Conservation (phyloP, 1,284 basidiomycete genomes). For the Veloporphyrellus conicus region DNA sequence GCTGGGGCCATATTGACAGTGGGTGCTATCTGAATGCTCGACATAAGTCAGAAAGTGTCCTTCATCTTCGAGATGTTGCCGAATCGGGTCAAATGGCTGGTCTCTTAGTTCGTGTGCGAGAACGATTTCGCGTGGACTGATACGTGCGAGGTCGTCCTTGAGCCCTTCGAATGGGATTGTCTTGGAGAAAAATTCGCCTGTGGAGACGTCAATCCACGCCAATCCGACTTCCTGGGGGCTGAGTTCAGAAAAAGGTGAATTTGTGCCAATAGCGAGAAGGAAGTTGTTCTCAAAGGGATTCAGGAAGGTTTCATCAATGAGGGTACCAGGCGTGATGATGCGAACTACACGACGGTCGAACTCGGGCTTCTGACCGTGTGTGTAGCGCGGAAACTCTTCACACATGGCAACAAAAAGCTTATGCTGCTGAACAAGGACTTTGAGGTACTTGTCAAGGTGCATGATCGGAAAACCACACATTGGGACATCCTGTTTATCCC, state of each 20-base stretch:
- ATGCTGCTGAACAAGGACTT: slow-evolving; percentile 77
- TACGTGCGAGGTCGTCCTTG: slow-evolving; percentile 80
- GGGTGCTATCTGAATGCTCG: slow-evolving; percentile 8
- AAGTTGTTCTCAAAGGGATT: slow-evolving; percentile 85
- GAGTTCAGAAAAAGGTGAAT: slow-evolving; percentile 5
- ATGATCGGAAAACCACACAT: slow-evolving; percentile 90
- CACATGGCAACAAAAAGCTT: slow-evolving; percentile 85
- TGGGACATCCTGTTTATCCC: slow-evolving; percentile 62
- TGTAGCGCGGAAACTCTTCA: slow-evolving; percentile 73
- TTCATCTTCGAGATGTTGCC: slow-evolving; percentile 48
- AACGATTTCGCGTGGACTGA: slow-evolving; percentile 80
- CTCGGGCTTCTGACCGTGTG: slow-evolving; percentile 45
- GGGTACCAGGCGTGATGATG: slow-evolving; percentile 87
- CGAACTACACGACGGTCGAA: slow-evolving; percentile 79
- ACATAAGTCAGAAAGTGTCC: slow-evolving; percentile 49
- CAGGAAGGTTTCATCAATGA: slow-evolving; percentile 86
- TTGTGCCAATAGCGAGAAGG: slow-evolving; percentile 65
- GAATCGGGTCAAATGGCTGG: slow-evolving; percentile 42
- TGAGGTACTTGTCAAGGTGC: slow-evolving; percentile 83
- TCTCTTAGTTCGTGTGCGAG: slow-evolving; percentile 49
- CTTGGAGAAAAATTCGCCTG: slow-evolving; percentile 88
- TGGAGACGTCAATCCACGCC: slow-evolving; percentile 94
- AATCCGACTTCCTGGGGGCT: slow-evolving; percentile 43
- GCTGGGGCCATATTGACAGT: slow-evolving; percentile 12
- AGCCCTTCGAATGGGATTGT: slow-evolving; percentile 51